phyloP scores from a whole-genome alignment of 2,329 filamentous ascomycete genomes.

The Trichoderma pleuroti region DNA sequence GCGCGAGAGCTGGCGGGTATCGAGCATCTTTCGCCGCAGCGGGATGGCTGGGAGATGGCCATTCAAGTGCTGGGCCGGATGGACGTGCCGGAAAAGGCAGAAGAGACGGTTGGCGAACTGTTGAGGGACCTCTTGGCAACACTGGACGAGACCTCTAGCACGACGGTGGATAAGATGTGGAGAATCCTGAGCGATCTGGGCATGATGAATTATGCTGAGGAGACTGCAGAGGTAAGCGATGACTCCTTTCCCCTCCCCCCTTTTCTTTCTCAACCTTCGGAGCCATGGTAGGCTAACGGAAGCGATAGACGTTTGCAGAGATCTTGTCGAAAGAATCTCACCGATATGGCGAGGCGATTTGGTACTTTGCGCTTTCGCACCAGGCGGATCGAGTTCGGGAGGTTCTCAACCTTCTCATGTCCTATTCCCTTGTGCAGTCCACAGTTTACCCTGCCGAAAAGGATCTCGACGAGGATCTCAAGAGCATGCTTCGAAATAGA shows the following conservation, averaged over 20 bases:
- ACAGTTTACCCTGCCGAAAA: conserved; percentile 68
- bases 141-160: conserved; percentile 62
- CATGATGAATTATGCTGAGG: conserved; percentile 73
- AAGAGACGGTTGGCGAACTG: conserved; percentile 70
- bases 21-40: conserved; percentile 45
- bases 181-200: conserved; percentile 72
- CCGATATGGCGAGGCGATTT: conserved; percentile 79
- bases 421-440: conserved; percentile 82
- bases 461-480: conserved; percentile 71
- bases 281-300: not conserved
- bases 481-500: conserved; percentile 66
- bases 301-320: conserved; percentile 74
- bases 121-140: conserved; percentile 62
- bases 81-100: conserved; percentile 67
- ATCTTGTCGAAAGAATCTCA: conserved; percentile 67
- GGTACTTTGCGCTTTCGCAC: conserved; percentile 88
- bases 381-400: conserved; percentile 74
- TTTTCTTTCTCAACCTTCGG: not conserved
- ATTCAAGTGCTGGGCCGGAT: conserved; percentile 79
- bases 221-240: conserved; percentile 71
- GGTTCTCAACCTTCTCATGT: conserved; percentile 81
- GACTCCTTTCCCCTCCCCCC: not conserved
- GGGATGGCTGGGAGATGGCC: conserved; percentile 86
- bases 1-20: conserved; percentile 62
- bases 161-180: conserved; percentile 78